Evolutionary conservation across 768 basidiomycete species (phyloP).

Genomic region (Trametes cingulata): DNA sequence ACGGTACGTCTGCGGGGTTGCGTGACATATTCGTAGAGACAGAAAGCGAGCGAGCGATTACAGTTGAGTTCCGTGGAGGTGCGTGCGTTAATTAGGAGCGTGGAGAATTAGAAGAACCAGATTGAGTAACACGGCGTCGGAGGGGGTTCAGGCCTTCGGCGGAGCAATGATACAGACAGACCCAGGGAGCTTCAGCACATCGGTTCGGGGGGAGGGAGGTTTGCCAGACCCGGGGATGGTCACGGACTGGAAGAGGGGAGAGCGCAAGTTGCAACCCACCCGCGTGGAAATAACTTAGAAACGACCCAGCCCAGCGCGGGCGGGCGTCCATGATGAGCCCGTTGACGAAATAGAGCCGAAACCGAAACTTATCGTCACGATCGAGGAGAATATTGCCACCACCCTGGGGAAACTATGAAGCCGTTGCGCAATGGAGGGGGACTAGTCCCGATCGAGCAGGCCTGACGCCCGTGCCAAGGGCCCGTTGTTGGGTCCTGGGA

Average conservation of each 20-base stretch:
- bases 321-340: slow-evolving; percentile 27
- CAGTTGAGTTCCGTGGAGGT: slow-evolving; percentile 17
- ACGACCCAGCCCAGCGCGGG: slow-evolving; percentile 24
- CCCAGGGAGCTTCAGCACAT: slow-evolving; percentile 29
- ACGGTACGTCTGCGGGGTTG: slow-evolving; percentile 21
- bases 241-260: slow-evolving; percentile 21
- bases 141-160: slow-evolving; percentile 26
- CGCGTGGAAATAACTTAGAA: slow-evolving; percentile 23
- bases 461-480: slow-evolving; percentile 20
- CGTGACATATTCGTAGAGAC: slow-evolving; percentile 26
- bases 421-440: slow-evolving; percentile 20
- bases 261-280: slow-evolving; percentile 21
- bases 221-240: slow-evolving; percentile 22
- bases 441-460: slow-evolving; percentile 16
- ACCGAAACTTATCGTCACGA: slow-evolving; percentile 28
- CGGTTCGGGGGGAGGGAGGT: slow-evolving; percentile 23
- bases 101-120: slow-evolving; percentile 23
- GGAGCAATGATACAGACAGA: slow-evolving; percentile 30
- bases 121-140: slow-evolving; percentile 28
- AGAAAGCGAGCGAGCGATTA: slow-evolving; percentile 22
- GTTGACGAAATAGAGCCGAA: slow-evolving; percentile 27
- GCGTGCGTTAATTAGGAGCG: slow-evolving; percentile 24
- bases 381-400: slow-evolving; percentile 21
- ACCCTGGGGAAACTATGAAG: slow-evolving; percentile 21
- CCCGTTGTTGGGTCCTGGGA: slow-evolving; percentile 16